Evolutionary conservation across 805 yeast genomes (phyloP), one percentile per base, ranked within the genome.

Genomic region (Lipomyces sp.): DNA sequence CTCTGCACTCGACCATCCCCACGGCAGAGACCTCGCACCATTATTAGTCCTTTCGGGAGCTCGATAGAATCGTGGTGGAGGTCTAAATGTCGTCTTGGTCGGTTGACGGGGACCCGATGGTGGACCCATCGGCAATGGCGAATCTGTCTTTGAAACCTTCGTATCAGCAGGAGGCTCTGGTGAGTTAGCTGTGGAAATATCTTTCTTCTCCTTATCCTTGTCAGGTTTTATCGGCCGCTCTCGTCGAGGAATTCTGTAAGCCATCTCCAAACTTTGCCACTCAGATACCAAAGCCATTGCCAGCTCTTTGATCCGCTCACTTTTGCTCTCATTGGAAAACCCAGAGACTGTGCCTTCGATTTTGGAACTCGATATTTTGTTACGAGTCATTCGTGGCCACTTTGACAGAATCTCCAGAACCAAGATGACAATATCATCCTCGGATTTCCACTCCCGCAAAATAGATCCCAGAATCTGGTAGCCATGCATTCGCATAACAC

Each of bases 401-500:
- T 74, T 73, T 33, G 76, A 69, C 62, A 95, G 80, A 29, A 92
- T 84, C 56, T 80, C 81, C 56, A 94, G 78, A 18, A 90, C 82
- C 72, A 81, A 77, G 2, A 73, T 67, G 4, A 84, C 79, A 57
- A 88, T 75, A 0, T 77, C 79, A 32, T 78, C 81, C 64, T 83
- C 82, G 11, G 75, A 73, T 1, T 69, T 71, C 73, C 80, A 82
- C 30, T 80, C 76, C 61, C 76, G 75, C 61, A 92, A 74, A 4
- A 90, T 78, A 13, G 87, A 84, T 15, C 90, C 85, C 61, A 93
- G 80, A 24, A 95, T 87, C 74, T 88, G 88, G 77, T 92, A 90
- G 11, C 98, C 99, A 76, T 93, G 99, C 74, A 92, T 82, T 67
- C 87, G 84, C 73, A 91, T 85, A 54, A 93, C 85, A 39, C 84